phyloP scores from a whole-genome alignment of 768 basidiomycete species.

The Multifurca ochricompacta region DNA sequence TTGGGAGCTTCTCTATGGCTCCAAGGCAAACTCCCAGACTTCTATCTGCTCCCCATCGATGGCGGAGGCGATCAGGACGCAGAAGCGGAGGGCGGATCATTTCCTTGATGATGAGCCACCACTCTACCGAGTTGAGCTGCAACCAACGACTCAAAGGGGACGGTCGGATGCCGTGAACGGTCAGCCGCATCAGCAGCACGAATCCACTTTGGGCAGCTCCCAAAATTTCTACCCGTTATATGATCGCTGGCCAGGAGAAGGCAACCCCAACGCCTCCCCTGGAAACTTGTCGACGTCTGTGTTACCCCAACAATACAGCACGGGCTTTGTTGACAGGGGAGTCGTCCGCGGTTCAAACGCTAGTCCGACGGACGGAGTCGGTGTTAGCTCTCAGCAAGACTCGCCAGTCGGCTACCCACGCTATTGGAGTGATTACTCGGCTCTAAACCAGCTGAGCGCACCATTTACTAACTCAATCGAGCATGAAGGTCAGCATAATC shows the following conservation, averaged over 20 bases:
- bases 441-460: slow-evolving; percentile 29
- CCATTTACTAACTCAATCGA: slow-evolving; percentile 23
- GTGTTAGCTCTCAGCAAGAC: slow-evolving; percentile 3
- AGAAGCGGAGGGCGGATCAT: slow-evolving; percentile 56
- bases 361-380: not conserved
- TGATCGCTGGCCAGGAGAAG: slow-evolving; percentile 40
- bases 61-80: slow-evolving; percentile 29
- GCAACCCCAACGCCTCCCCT: slow-evolving; percentile 26
- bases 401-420: slow-evolving; percentile 23
- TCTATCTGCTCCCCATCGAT: not conserved
- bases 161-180: slow-evolving; percentile 17
- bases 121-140: slow-evolving; percentile 5
- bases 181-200: slow-evolving; percentile 15
- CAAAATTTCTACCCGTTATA: slow-evolving; percentile 30
- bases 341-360: slow-evolving; percentile 9
- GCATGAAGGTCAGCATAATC: slow-evolving; percentile 7
- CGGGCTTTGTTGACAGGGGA: slow-evolving; percentile 53
- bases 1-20: slow-evolving; percentile 60
- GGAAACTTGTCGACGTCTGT: slow-evolving; percentile 61
- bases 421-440: slow-evolving; percentile 32
- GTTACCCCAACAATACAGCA: slow-evolving; percentile 68
- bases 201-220: not conserved
- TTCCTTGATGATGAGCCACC: slow-evolving; percentile 24
- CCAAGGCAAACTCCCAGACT: slow-evolving; percentile 34
- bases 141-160: slow-evolving; percentile 1